Evolutionary conservation across 257 asterid genomes (phyloP), one percentile per base, ranked within the genome.

Genomic region (Scutellaria barbata): DNA sequence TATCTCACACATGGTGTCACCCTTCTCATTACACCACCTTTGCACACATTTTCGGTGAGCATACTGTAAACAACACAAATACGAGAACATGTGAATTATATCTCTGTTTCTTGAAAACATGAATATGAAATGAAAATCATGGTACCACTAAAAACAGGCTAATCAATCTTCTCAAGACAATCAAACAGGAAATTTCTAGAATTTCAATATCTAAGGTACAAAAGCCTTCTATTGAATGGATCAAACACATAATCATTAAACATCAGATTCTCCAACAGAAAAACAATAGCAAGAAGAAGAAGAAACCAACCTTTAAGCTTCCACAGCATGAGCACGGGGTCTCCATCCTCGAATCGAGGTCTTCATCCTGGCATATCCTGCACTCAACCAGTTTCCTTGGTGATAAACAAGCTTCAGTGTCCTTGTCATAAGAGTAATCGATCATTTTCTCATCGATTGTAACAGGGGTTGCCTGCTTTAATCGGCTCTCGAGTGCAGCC

Each of bases 21-120:
- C 99, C 85, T 95, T 95, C 86, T 95, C 99, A 9, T 95, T 87
- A 79, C 98, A 95, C 99, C 99, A 95, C 77, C 88, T 87, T 58
- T 95, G 99, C 3, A 95, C 83, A 30, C 99, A 95, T 83, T 82
- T 86, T 5, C 99, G 88, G 73, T 95, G 99, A 77, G 99, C 99
- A 76, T 92, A 95, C 99, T 95, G 86, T 51, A 82, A 77, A 63
- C 62, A 71, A 82, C 45, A 53, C 43, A 25, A 41, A 61, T 3
- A 55, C 12, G 56, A 68, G 68, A 53, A 56, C 40, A 45, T 53
- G 39, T 18, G 71, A 65, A 63, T 47, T 37, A 71, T 5, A 63
- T 41, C 20, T 22, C 18, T 51, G 11, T 6, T 40, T 22, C 63
- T 63, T 22, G 70, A 72, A 18, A 30, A 7, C 30, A 13, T 9